Evolutionary conservation across 2,329 filamentous ascomycete genomes (phyloP).

Genomic region (Alternaria sp.): DNA sequence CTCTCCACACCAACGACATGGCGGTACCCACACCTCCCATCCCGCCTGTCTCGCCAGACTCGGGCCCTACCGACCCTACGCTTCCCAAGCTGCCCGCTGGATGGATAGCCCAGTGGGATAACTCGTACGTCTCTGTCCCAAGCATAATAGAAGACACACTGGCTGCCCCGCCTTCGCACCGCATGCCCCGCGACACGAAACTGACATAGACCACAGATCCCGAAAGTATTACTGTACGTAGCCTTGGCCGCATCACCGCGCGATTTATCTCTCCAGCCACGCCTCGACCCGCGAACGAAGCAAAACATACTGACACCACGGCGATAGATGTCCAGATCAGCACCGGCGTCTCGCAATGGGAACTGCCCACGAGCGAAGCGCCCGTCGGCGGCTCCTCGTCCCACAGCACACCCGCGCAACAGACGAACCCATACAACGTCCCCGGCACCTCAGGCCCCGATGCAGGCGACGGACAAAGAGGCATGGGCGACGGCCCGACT

Average conservation of each 20-base stretch:
- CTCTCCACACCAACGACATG: constrained; percentile 29
- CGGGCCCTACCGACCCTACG: constrained; percentile 48
- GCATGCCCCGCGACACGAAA: constrained; percentile 24
- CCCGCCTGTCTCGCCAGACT: constrained; percentile 47
- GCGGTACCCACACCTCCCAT: constrained; percentile 46
- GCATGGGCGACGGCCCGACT: constrained; percentile 56
- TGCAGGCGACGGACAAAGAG: constrained; percentile 55
- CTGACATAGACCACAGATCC: constrained; percentile 39
- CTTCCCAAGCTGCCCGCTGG: constrained; percentile 48
- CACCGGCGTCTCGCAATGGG: constrained; percentile 76
- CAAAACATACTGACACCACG: not conserved
- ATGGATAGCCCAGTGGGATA: constrained; percentile 52
- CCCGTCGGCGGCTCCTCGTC: constrained; percentile 66
- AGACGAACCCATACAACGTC: constrained; percentile 68
- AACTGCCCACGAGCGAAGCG: constrained; percentile 70
- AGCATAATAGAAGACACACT: not conserved
- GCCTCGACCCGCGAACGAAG: not conserved
- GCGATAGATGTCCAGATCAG: constrained; percentile 67
- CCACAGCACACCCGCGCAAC: constrained; percentile 50
- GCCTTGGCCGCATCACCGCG: not conserved
- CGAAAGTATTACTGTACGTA: constrained; percentile 50
- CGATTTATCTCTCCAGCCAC: not conserved
- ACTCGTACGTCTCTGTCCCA: constrained; percentile 34
- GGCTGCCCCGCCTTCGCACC: constrained; percentile 22
- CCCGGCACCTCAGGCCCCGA: constrained; percentile 43